Conservation (phyloP, 805 yeast genomes). For the Candida loeiensis region DNA sequence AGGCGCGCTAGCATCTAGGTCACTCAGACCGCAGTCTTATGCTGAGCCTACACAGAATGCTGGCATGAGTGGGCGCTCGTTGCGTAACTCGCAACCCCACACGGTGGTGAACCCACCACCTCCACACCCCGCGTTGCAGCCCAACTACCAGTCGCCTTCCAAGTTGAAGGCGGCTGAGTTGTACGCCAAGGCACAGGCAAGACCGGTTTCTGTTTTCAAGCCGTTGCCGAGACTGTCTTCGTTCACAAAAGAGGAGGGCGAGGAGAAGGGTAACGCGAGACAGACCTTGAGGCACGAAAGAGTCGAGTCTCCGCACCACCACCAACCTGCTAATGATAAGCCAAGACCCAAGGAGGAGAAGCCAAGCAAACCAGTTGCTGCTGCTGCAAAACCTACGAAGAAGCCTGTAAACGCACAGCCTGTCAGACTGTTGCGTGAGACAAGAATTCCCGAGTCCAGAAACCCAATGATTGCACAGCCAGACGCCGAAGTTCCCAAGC, state of each 20-base stretch:
- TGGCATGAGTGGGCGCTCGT: slow-evolving; percentile 30
- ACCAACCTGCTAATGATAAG: background rate
- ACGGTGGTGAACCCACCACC: slow-evolving; percentile 29
- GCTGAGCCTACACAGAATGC: slow-evolving; percentile 8
- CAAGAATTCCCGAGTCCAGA: background rate
- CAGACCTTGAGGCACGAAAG: slow-evolving; percentile 1
- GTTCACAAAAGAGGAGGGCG: slow-evolving; percentile 43
- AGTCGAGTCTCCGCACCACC: background rate
- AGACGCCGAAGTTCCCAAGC: background rate
- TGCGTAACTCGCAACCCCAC: slow-evolving; percentile 17
- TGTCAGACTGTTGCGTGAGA: slow-evolving; percentile 1
- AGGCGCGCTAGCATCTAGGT: slow-evolving; percentile 20
- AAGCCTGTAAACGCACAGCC: background rate
- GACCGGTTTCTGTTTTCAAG: slow-evolving; percentile 39
- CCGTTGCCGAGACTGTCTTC: slow-evolving; percentile 50
- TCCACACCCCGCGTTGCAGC: slow-evolving; percentile 39
- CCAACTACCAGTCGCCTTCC: slow-evolving; percentile 37
- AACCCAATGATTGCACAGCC: background rate
- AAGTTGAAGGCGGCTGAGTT: slow-evolving; percentile 49
- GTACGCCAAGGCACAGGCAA: slow-evolving; percentile 48
- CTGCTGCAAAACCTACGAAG: background rate
- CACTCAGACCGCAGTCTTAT: slow-evolving; percentile 35
- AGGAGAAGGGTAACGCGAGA: background rate
- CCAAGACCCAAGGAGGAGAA: too few relatives aligned
- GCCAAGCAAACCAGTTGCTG: too few relatives aligned